Conservation (phyloP, 768 basidiomycete species). For the Phaeolepiota aurea region DNA sequence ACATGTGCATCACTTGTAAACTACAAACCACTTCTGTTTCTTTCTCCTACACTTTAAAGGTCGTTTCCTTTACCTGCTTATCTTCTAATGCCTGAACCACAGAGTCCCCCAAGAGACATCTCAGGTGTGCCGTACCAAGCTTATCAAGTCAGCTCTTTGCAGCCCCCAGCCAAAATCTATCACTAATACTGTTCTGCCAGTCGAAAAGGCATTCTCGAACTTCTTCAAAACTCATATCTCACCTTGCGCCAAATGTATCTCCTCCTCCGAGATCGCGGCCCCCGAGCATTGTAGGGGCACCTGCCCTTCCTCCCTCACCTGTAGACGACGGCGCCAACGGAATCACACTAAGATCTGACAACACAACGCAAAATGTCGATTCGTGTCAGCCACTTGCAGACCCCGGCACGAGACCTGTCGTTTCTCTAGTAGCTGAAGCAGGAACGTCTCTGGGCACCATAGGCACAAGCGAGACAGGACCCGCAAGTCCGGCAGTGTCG, state of each 20-base stretch:
- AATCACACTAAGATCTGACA: neutral
- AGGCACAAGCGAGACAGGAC: too few species aligned
- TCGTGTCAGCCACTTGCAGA: too few species aligned
- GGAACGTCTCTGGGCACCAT: too few species aligned
- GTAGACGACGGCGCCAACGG: neutral
- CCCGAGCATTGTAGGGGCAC: slow-evolving; percentile 13
- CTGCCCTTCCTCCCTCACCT: slow-evolving; percentile 15
- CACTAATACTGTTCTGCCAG: slow-evolving; percentile 15
- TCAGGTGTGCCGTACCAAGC: slow-evolving; percentile 40
- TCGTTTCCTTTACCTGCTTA: neutral
- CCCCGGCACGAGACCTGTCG: too few species aligned
- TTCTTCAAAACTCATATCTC: slow-evolving; percentile 18
- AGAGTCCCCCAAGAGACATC: slow-evolving; percentile 14
- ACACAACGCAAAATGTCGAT: too few species aligned
- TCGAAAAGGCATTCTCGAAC: slow-evolving; percentile 40
- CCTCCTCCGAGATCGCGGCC: slow-evolving; percentile 20
- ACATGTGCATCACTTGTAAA: neutral
- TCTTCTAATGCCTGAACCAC: slow-evolving; percentile 17
- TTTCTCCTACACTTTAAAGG: neutral
- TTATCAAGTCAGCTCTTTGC: slow-evolving; percentile 29
- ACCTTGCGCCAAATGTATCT: slow-evolving; percentile 16
- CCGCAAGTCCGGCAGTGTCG: too few species aligned
- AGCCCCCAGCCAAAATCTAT: slow-evolving; percentile 4
- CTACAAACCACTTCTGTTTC: too few species aligned
- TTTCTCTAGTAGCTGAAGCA: too few species aligned